Base-by-base conservation (phyloP, 306 rosid genomes). In the Prunus campanulata region DNA sequence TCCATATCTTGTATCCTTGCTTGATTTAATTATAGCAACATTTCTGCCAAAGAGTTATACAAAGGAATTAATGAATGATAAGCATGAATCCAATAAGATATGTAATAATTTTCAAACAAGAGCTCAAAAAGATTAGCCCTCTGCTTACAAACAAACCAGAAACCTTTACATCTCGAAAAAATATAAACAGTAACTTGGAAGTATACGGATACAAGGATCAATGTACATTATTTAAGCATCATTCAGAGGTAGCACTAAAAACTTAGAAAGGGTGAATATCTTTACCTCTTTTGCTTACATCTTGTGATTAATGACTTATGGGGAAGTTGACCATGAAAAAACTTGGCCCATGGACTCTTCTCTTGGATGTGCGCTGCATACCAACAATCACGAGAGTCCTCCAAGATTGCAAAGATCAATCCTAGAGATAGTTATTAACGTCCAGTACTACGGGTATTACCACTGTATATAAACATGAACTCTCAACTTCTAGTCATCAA, bases 21-120 rank as follows among this genome's bases (percentile, higher is more conserved):
- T 92, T 57, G 98, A 94, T 85, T 94, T 94, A 83, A 94, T 85
- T 81, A 91, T 54, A 47, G 97, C 97, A 68, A 92, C 95, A 64
- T 71, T 85, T 83, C 98, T 94, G 91, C 77, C 71, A 66, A 72
- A 61, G 51, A 79, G 81, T 79, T 64, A 77, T 19, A 67, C 20
- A 51, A 52, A 51, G 63, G 14, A 59, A 79, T 55, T 42, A 47
- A 27, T 24, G 25, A 77, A 55, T 47, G 29, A 71, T 76, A 68
- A 54, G 29, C 72, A 27, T 16, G 25, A 46, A 30, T 12, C 35
- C 56, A 56, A 18, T 0, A 50, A 52, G 9, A 14, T 14, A 24
- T 39, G 39, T 22, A 25, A 30, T 10, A 48, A 24, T 50, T 47
- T 9, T 44, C 54, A 5, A 20, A 35, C 48, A 50, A 8, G 4